Evolutionary conservation across 2,329 filamentous ascomycete genomes (phyloP), one percentile per base, ranked within the genome.

Genomic region (Trichothecium roseum): DNA sequence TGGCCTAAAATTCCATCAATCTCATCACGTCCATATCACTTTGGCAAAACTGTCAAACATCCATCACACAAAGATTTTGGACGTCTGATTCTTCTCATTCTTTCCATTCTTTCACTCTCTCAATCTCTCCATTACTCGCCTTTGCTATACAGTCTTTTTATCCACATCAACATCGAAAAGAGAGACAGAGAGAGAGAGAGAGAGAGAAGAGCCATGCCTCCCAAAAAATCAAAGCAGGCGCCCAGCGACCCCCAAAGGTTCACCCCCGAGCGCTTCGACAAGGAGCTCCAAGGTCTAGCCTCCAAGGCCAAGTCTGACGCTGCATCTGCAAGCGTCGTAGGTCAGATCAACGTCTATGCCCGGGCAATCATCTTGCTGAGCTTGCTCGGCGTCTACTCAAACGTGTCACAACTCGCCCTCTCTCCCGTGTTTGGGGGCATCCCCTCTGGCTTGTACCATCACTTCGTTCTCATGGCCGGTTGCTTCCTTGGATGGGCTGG

Each of bases 351-450:
- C 8, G 52, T 56, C 13, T 66, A 71, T 42, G 44, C 48, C 20
- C 43, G 54, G 33, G 44, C 47, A 8, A 30, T 46, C 18, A 30
- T 52, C 22, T 44, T 62, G 14, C 44, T 63, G 9, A 40, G 36
- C 26, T 43, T 62, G 22, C 45, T 60, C 30, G 83, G 78, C 30
- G 53, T 79, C 29, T 77, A 72, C 40, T 79, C 81, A 32, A 76
- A 78, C 42, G 72, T 81, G 39, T 89, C 84, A 1, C 76, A 85
- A 52, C 67, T 87, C 42, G 79, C 74, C 28, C 67, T 96, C 24
- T 84, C 86, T 15, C 91, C 91, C 2, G 82, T 93, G 9, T 96
- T 93, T 57, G 91, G 91, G 35, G 78, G 80, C 13, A 84, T 94
- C 27, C 84, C 89, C 2, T 68, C 86, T 1, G 71, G 74, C 2